Base-by-base conservation (phyloP, 2,329 filamentous ascomycete species). In the Exophiala lecanii-corni region DNA sequence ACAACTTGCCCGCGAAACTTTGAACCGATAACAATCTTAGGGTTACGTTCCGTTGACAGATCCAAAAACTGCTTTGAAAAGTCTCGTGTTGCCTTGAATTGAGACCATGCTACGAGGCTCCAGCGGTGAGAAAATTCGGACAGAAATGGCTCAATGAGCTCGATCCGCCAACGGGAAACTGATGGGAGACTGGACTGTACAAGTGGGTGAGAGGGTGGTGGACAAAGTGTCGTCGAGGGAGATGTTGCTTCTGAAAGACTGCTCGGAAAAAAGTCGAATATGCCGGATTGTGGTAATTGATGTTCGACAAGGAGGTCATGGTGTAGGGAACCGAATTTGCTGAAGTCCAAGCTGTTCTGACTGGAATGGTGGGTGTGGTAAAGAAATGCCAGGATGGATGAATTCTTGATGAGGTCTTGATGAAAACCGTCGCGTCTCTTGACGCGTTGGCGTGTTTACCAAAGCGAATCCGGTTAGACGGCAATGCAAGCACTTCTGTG, bases 21-120 rank as follows among this genome's bases (percentile, higher is more conserved):
- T 41, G 61, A 79, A 81, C 86, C 85, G 84, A 80, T 72, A 66
- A 62, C 71, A 67, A 71, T 72, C 76, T 85, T 95, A 95, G 89
- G 89, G 89, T 94, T 95, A 94, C 89, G 86, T 89, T 89, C 86
- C 87, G 81, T 83, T 68, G 6, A 71, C 68, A 71, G 72, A 73
- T 79, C 82, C 78, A 75, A 77, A 68, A 65, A 64, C 47, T 56
- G 48, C 51, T 53, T 49, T 50, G 54, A 41, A 54, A 52, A 54
- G 56, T 50, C 45, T 54, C 60, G 60, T 56, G 56, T n/a, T n/a
- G 60, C 61, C 63, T 63, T 61, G 52, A 58, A n/a, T n/a, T 61
- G 67, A 70, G 69, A 66, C 71, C 69, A 60, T 73, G 63, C 71
- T 66, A 56, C 70, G 77, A 81, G 78, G 76, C 74, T 77, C 74